Base-by-base conservation (phyloP, 139 green algal species). In the Pleodorina starrii region DNA sequence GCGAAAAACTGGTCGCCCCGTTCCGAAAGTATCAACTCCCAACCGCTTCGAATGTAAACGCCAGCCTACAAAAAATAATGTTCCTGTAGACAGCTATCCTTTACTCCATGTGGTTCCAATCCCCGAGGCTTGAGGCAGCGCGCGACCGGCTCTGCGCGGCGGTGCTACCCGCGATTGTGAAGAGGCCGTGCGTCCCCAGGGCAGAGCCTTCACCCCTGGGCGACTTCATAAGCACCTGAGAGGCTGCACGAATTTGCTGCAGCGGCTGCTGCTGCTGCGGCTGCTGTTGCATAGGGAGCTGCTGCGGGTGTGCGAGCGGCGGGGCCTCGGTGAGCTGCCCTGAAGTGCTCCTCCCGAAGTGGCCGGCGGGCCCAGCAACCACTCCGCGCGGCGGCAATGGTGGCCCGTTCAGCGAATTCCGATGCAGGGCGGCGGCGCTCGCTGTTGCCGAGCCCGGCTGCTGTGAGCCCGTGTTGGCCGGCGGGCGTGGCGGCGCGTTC, bases 161-260 rank as follows among this genome's bases (percentile, higher is more conserved):
- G 4, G 48, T 69, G 32, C 76, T 69, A n/a, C 76, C 76, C 29
- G 48, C 76, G 14, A 69, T 50, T 32, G 48, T 54, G 12, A 69
- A 69, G 2, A 36, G 10, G 48, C 48, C 35, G 48, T 71, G 71
- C 48, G 44, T 12, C n/a, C 76, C 48, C 40, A 36, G 72, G 2
- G 40, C 72, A 1, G 32, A 2, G 4, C 72, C 72, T 2, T 80
- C 72, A 80, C 40, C 72, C 40, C 72, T 35, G 19, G 72, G 72
- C 40, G 74, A 82, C 11, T 66, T 42, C 11, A 82, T 48, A 4
- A 71, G 76, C 32, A 59, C 48, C 50, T 84, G 76, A 32, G 76
- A 84, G 16, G 76, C 76, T 10, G 76, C 76, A 23, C 76, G 48
- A 19, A 84, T 46, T n/a, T 84, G 76, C 48, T 69, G 76, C 76